Conservation (phyloP, 31 red algal genomes). For the Odonthalia washingtoniensis region DNA sequence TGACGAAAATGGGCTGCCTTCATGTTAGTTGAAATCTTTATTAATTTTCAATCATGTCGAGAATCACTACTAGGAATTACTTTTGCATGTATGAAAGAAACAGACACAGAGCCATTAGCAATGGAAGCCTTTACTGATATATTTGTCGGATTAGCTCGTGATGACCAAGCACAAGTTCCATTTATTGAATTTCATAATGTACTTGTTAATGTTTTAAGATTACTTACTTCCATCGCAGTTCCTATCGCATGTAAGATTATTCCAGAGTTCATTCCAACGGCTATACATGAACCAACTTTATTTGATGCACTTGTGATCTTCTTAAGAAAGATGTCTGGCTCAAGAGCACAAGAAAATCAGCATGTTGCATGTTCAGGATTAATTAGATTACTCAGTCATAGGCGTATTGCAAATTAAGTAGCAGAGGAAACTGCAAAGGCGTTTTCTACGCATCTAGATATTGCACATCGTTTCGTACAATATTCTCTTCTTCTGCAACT, state of each 20-base stretch:
- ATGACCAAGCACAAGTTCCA: conserved; percentile 5
- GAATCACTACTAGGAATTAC: conserved; percentile 28
- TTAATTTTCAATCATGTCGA: conserved; percentile 25
- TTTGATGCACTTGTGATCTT: conserved; percentile 44
- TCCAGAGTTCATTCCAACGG: conserved; percentile 36
- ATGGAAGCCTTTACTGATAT: conserved; percentile 29
- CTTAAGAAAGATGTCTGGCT: conserved; percentile 32
- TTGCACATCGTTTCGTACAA: background rate
- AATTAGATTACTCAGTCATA: conserved; percentile 11
- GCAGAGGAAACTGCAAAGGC: background rate
- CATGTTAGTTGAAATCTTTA: conserved; percentile 45
- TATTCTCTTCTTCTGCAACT: background rate
- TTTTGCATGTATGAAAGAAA: conserved; percentile 21
- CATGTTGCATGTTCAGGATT: conserved; percentile 40
- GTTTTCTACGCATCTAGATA: background rate
- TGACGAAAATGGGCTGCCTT: conserved; percentile 39
- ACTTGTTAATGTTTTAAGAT: conserved; percentile 33
- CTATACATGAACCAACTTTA: conserved; percentile 44
- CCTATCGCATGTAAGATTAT: conserved; percentile 28
- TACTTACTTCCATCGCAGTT: conserved; percentile 22
- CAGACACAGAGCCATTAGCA: conserved; percentile 14
- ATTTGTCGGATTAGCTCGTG: conserved; percentile 16
- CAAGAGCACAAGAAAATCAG: conserved; percentile 30
- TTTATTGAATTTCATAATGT: conserved; percentile 26
- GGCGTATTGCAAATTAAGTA: background rate